These are phyloP conservation scores for Boletus tomentosulus DNA, from an alignment of 768 basidiomycete species.

Conservation along the genomic window DNA sequence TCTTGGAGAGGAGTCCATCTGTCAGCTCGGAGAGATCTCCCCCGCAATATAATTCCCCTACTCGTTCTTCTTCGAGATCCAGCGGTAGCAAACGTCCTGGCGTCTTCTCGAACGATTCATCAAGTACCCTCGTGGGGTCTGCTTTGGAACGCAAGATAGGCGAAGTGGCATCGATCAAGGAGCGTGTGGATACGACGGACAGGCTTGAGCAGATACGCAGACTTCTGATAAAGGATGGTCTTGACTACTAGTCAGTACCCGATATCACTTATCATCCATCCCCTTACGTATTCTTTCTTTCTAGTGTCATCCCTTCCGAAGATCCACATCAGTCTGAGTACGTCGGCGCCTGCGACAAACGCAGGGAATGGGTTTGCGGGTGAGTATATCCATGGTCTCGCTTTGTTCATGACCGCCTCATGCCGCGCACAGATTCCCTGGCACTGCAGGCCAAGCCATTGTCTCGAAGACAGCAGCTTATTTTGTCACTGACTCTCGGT, in stretches of 20 bases:
- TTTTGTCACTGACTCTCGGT: constrained; percentile 75
- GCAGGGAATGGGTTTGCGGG: constrained; percentile 76
- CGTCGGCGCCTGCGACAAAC: constrained; percentile 69
- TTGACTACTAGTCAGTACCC: constrained; percentile 71
- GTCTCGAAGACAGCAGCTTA: constrained; percentile 65
- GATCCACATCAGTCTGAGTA: constrained; percentile 86
- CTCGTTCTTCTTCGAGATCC: constrained; percentile 38
- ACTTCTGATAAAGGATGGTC: constrained; percentile 59
- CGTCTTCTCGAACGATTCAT: constrained; percentile 56
- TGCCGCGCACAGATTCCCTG: constrained; percentile 47
- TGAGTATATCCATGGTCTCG: constrained; percentile 38
- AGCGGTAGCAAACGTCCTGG: constrained; percentile 39
- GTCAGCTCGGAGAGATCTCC: constrained; percentile 37
- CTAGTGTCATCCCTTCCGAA: constrained; percentile 72
- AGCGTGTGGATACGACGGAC: constrained; percentile 54
- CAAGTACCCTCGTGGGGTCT: constrained; percentile 72
- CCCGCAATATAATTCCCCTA: constrained; percentile 29
- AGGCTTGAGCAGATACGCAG: constrained; percentile 59
- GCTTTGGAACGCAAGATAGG: constrained; percentile 66
- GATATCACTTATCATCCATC: neutral
- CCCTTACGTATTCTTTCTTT: constrained; percentile 7
- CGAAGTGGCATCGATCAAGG: constrained; percentile 52
- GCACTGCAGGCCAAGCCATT: constrained; percentile 68
- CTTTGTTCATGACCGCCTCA: constrained; percentile 16
- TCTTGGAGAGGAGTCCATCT: constrained; percentile 32